These are phyloP conservation scores for Cymodocea nodosa DNA, from an alignment of 116 monocot species.

Conservation along the genomic window DNA sequence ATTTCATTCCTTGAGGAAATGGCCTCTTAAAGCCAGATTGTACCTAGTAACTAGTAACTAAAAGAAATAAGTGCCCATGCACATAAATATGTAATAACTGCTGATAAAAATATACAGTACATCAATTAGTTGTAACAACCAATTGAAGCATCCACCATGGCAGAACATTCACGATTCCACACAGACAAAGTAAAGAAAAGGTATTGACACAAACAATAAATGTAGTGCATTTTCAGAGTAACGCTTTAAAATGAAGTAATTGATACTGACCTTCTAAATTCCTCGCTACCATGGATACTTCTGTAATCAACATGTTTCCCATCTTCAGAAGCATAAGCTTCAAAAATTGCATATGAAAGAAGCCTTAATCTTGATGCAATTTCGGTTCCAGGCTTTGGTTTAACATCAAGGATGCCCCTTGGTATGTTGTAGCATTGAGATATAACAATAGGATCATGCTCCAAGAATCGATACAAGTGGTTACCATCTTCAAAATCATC, in stretches of 20 bases:
- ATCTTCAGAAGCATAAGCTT: conserved; percentile 93
- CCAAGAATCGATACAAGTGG: conserved; percentile 80
- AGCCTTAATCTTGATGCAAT: conserved; percentile 61
- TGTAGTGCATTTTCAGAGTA: not conserved
- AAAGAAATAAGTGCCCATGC: too few relatives aligned
- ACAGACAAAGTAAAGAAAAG: too few relatives aligned
- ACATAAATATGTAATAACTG: too few relatives aligned
- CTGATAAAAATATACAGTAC: too few relatives aligned
- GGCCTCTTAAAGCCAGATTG: too few relatives aligned
- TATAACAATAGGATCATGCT: conserved; percentile 59
- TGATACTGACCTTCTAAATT: conserved; percentile 52
- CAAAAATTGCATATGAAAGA: conserved; percentile 66
- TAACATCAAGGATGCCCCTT: conserved; percentile 48
- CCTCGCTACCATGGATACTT: conserved; percentile 62
- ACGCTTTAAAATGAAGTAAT: not conserved
- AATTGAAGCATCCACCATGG: too few relatives aligned
- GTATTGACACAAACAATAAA: not conserved
- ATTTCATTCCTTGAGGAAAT: too few relatives aligned
- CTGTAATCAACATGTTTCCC: conserved; percentile 77
- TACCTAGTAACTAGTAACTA: too few relatives aligned
- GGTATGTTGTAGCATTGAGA: conserved; percentile 77
- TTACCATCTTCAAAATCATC: conserved; percentile 89
- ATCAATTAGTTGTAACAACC: too few relatives aligned
- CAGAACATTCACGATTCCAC: too few relatives aligned
- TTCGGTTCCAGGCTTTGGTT: conserved; percentile 69